Conservation (phyloP, 2,329 filamentous ascomycete species). For the Aspergillus piperis region DNA sequence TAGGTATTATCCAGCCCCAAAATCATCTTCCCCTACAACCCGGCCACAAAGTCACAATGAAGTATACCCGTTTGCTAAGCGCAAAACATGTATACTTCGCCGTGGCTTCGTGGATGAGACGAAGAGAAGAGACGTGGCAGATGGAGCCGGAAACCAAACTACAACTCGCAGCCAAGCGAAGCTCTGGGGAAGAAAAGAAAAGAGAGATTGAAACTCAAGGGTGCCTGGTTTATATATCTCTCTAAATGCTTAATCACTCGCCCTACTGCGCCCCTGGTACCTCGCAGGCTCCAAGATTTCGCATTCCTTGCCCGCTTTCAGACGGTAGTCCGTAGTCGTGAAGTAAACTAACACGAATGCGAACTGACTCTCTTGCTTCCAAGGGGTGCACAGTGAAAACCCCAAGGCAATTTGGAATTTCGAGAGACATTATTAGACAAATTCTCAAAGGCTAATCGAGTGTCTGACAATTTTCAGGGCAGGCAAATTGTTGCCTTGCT, state of each 20-base stretch:
- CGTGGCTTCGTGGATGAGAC: constrained; percentile 1
- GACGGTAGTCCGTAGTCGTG: no score
- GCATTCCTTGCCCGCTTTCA: not conserved
- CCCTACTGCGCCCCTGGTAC: no score
- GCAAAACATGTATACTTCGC: not conserved
- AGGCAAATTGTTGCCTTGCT: no score
- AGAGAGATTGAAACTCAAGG: no score
- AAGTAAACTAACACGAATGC: no score
- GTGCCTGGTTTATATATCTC: not conserved
- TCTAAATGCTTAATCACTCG: not conserved
- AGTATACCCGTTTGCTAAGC: not conserved
- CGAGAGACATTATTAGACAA: no score
- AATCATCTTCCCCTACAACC: not conserved
- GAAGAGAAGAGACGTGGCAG: not conserved
- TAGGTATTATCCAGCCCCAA: not conserved
- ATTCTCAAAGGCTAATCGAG: no score
- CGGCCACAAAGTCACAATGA: constrained; percentile 6
- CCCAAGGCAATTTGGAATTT: no score
- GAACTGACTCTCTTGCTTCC: no score
- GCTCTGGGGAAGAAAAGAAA: not conserved
- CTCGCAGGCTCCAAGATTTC: not conserved
- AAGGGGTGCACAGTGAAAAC: no score
- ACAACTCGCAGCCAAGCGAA: constrained; percentile 1
- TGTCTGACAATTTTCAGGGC: no score
- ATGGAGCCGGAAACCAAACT: not conserved